Base-by-base conservation (phyloP, 176 grass and related monocot species). In the Avena atlantica region DNA sequence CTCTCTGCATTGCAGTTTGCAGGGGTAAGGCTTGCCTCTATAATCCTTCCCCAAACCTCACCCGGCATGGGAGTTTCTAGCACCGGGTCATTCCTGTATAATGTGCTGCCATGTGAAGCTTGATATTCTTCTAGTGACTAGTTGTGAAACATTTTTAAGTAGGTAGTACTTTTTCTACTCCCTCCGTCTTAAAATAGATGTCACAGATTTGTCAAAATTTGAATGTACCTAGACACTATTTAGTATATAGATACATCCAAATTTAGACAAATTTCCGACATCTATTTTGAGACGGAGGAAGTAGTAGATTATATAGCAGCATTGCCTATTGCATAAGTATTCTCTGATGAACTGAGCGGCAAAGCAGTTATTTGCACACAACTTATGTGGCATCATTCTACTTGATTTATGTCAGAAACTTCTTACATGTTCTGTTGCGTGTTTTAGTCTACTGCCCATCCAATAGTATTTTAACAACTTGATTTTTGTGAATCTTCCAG, bases 401-500 rank as follows among this genome's bases (percentile, higher is more conserved):
- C 51, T 87, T 27, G 51, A 59, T 75, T 81, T 65, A 47, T 47
- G 56, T 78, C 51, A 49, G 24, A 27, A 72, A 69, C 25, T 36
- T 80, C 49, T 71, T 61, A 20, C 8, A 84, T 81, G 50, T 36
- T 79, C 9, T 27, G 19, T 70, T 69, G 9, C 21, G 63, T 87
- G 52, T 48, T 90, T 81, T 76, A 74, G 48, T 71, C 12, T 78
- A 42, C 58, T 75, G 44, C 68, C 74, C 70, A 66, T 27, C 78
- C 25, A 76, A 23, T 74, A 58, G 34, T 76, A 61, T 57, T 71
- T 15, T 88, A 75, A 79, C 51, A 80, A 52, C 66, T 86, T 27
- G 55, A 64, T 16, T 44, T 71, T 59, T 76, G 8, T 45, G 83
- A 25, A 76, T 67, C 81, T 89, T 89, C 86, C 79, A 99, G 97